Evolutionary conservation across 2,329 filamentous ascomycete genomes (phyloP).

Genomic region (Pezicula neosporulosa): DNA sequence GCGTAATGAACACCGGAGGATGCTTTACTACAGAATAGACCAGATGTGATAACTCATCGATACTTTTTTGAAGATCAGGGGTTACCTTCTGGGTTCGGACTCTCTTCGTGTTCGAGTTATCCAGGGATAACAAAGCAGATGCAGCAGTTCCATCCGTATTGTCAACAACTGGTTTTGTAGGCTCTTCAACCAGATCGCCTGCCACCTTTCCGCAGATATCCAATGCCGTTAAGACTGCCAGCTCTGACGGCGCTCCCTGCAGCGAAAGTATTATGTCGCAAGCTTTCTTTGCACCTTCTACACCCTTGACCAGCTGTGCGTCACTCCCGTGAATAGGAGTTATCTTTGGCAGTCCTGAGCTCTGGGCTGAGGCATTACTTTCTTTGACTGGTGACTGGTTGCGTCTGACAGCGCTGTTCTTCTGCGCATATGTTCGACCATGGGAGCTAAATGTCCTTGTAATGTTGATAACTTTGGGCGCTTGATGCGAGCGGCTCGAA

Average conservation of each 20-base stretch:
- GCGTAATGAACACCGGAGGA: conserved; percentile 76
- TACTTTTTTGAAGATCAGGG: conserved; percentile 15
- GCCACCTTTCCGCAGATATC: conserved; percentile 19
- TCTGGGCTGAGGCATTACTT: not conserved
- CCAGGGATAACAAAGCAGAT: conserved; percentile 49
- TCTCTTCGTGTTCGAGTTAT: conserved; percentile 24
- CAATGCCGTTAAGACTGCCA: conserved; percentile 15
- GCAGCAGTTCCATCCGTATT: conserved; percentile 36
- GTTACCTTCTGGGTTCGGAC: conserved; percentile 11
- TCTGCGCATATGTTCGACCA: conserved; percentile 10
- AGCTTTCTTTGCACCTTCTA: conserved; percentile 15
- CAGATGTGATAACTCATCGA: conserved; percentile 51
- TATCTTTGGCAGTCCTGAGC: not conserved
- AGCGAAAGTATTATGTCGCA: conserved; percentile 17
- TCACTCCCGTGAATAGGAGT: conserved; percentile 6
- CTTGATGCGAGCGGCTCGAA: conserved; percentile 7
- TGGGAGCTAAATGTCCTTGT: conserved; percentile 17
- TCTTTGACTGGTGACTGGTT: not conserved
- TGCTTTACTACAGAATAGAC: conserved; percentile 71
- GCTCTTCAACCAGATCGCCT: conserved; percentile 18
- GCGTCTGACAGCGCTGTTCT: conserved; percentile 1
- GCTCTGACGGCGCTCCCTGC: conserved; percentile 18
- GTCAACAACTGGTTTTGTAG: conserved; percentile 5
- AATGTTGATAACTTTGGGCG: conserved; percentile 10
- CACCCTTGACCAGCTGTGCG: conserved; percentile 15